A percentile compares a stretch with the other conserved stretches of the same genome.
Conservation (phyloP, 2,329 filamentous ascomycete genomes). For the Colletotrichum shisoi region DNA sequence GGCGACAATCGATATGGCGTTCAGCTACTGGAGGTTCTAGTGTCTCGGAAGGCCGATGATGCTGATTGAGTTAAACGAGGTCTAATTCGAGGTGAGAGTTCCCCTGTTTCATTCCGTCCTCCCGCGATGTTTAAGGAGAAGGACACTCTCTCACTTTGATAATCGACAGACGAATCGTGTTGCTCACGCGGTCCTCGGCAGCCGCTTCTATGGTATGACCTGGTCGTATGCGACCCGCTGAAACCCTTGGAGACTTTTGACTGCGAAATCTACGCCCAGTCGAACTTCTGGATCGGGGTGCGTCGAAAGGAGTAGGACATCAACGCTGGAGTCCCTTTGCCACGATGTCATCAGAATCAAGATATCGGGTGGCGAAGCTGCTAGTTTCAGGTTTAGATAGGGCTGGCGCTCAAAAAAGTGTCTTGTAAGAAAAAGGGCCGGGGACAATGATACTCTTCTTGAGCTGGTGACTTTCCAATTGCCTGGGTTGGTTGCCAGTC, state of each 20-base stretch:
- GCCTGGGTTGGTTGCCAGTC: background rate
- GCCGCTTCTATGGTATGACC: conserved; percentile 47
- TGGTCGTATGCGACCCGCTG: conserved; percentile 46
- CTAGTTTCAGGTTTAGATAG: background rate
- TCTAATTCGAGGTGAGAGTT: conserved; percentile 53
- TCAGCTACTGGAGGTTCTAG: conserved; percentile 50
- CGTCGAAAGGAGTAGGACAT: background rate
- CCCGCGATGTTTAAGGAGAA: background rate
- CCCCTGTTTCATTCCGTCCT: background rate
- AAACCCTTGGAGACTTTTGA: conserved; percentile 47
- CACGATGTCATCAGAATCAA: background rate
- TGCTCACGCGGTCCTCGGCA: conserved; percentile 27
- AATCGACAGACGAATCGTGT: no score
- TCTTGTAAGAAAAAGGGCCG: no score
- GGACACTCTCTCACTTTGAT: no score
- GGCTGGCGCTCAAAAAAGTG: no score
- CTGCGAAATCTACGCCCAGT: conserved; percentile 46
- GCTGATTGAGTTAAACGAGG: conserved; percentile 51
- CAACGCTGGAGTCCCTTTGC: no score
- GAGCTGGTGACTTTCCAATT: background rate
- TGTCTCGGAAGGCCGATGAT: conserved; percentile 52
- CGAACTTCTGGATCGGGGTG: conserved; percentile 43
- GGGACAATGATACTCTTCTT: background rate
- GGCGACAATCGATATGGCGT: conserved; percentile 49
- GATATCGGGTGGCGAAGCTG: background rate